Evolutionary conservation across 2,329 filamentous ascomycete species (phyloP), one percentile per base, ranked within the genome.

Genomic region (Byssothecium circinans): DNA sequence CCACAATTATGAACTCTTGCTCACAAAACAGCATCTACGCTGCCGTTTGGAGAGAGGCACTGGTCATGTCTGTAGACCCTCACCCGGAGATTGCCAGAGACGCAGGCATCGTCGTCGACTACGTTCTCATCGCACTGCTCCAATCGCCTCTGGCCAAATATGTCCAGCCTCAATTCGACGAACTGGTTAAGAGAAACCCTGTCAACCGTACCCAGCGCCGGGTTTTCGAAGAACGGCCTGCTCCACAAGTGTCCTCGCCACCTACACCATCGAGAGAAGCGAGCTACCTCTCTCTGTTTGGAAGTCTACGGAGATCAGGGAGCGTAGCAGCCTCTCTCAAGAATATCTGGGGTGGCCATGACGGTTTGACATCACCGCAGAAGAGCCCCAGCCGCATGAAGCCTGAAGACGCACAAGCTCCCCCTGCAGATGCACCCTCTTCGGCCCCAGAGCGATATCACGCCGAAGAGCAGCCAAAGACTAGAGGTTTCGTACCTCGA

Each of bases 11-110:
- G 2, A 57, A 53, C 37, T 54, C 59, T 1, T 70, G 67, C 45
- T 90, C 91, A 11, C 85, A 89, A 55, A 94, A 95, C 64, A 96
- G 91, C 0, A 88, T 96, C 15, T 96, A 95, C 68, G 87, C 91
- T 23, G 88, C 91, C 1, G 87, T 95, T 53, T 99, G 94, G 94
- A 94, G 95, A 68, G 89, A 96, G 62, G 80, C 95, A 35, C 77
- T 96, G 49, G 89, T 95, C 53, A 80, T 97, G 69, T 92, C 90
- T 36, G 89, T 95, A 15, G 94, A 99, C 65, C 92, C 94, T 33
- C 91, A 96, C 65, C 91, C 92, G 1, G 92, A 97, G 65, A 89
- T 97, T 27, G 88, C 95, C 53, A 82, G 87, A 56, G 88, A 94
- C 67, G 92, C 91, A 8, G 85, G 84, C 5, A 79, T 87, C n/a